Conservation (phyloP, 225 moss, liverwort and hornwort species). For the Pseudoscleropodium purum region DNA sequence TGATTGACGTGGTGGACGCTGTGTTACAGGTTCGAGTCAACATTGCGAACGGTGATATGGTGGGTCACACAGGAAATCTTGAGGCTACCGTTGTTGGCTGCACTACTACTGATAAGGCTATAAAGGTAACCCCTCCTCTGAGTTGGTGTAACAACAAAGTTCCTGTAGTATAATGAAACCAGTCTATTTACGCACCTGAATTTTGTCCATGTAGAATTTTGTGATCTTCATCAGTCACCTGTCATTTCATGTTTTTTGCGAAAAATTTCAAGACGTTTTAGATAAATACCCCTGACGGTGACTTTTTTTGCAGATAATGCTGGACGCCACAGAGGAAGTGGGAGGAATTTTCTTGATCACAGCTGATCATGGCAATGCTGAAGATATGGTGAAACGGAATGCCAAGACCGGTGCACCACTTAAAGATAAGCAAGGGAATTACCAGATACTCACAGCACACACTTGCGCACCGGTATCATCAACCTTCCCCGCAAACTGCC, state of each 20-base stretch:
- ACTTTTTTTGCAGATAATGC: constrained; percentile 37
- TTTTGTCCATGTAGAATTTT: not conserved
- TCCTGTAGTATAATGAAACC: not conserved
- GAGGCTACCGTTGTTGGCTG: constrained; percentile 51
- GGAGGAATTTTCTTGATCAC: constrained; percentile 53
- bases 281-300: not conserved
- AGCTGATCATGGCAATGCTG: constrained; percentile 63
- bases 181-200: not conserved
- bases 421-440: constrained; percentile 51
- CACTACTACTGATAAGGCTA: constrained; percentile 36
- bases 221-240: not conserved
- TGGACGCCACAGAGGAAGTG: constrained; percentile 48
- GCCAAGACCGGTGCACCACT: constrained; percentile 43
- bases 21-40: constrained; percentile 51
- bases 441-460: constrained; percentile 51
- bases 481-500: not conserved
- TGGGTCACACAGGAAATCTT: constrained; percentile 58
- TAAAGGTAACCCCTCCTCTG: constrained; percentile 23
- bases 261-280: not conserved
- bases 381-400: constrained; percentile 68
- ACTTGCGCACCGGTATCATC: constrained; percentile 44
- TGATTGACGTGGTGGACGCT: not conserved
- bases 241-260: not conserved
- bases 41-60: constrained; percentile 55
- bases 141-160: not conserved